These are phyloP conservation scores for Stagonosporopsis chrysanthemi DNA, from an alignment of 2,329 filamentous ascomycete genomes.

Conservation along the genomic window DNA sequence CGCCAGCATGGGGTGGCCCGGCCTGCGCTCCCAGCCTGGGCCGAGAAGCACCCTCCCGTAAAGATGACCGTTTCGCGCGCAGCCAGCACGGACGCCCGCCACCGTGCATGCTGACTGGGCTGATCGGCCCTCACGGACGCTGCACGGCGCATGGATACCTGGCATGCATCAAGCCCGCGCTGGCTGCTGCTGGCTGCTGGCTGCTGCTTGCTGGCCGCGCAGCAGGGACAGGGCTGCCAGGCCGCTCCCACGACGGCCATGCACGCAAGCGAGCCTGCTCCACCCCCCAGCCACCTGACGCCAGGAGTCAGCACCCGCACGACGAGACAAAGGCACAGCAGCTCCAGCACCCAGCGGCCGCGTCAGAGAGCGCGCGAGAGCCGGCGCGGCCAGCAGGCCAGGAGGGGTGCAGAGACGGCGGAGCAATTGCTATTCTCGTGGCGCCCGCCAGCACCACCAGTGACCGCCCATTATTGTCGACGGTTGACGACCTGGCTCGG, in stretches of 20 bases:
- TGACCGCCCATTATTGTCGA: conserved; percentile 9
- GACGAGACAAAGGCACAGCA: conserved; percentile 29
- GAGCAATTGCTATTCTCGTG: conserved; percentile 29
- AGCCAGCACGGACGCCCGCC: conserved; percentile 36
- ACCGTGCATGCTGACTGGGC: conserved; percentile 45
- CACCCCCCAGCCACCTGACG: conserved; percentile 41
- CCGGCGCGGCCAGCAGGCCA: conserved; percentile 1
- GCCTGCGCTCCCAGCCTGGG: conserved; percentile 38
- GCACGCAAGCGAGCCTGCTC: conserved; percentile 46
- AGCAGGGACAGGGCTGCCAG: conserved; percentile 19
- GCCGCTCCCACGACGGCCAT: conserved; percentile 28
- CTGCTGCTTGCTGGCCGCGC: too few relatives aligned
- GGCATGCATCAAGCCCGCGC: background rate
- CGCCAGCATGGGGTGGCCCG: conserved; percentile 35
- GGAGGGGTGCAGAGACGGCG: conserved; percentile 24
- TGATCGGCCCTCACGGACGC: conserved; percentile 38
- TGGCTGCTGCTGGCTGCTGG: too few relatives aligned
- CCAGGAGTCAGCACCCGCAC: conserved; percentile 25
- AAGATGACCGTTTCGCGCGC: conserved; percentile 34
- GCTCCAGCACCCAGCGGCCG: conserved; percentile 18
- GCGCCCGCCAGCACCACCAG: conserved; percentile 18
- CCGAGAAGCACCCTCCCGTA: conserved; percentile 33
- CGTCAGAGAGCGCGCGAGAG: conserved; percentile 6
- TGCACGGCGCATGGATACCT: conserved; percentile 23
- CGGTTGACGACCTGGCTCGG: conserved; percentile 8